Base-by-base conservation (phyloP, 805 yeast species). In the Teunomyces aglyptinius region DNA sequence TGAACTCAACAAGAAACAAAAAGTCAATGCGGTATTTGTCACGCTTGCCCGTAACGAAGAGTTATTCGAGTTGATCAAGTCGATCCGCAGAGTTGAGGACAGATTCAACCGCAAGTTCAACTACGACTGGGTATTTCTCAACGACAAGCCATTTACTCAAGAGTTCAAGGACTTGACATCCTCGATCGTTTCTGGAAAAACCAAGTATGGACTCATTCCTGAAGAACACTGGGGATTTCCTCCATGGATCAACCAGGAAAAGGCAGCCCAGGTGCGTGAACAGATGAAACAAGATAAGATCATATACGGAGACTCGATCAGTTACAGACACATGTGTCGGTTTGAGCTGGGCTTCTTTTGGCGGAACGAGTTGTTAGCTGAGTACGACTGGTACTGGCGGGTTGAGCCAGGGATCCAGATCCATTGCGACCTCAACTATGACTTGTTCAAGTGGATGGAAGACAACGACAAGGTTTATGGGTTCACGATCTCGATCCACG, bases 121-220 rank as follows among this genome's bases (percentile, higher is more conserved):
- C 53, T 92, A 92, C 60, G 97, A 95, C 57, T 92, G 98, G 97
- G 94, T 90, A 19, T 94, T 92, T 65, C 74, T 92, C 55, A 92
- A 92, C 63, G 97, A 92, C 63, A 91, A 84, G 47, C 84, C 77
- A 38, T 94, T 92, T 70, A 75, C 81, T 40, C 89, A 88, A 3
- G 96, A 91, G 58, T 92, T 94, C 67, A 88, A 81, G 57, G 69
- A 70, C 31, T 77, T 81, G 31, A 86, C 96, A 6, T 52, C 78
- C 1, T 77, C 86, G n/a, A 68, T 90, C 59, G 82, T 84, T n/a
- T 82, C 91, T 27, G 98, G 98, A 49, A 75, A 66, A 5, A 82
- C 91, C 41, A 77, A 82, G 51, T 94, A 83, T 59, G 98, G 95
- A 34, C 45, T 75, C 35, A 84, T 92, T 54, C 94, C 92, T 15